A percentile compares a stretch with the other conserved stretches of the same genome.
Evolutionary conservation across 2,329 filamentous ascomycete species (phyloP).

Genomic region (Aspergillus texensis): DNA sequence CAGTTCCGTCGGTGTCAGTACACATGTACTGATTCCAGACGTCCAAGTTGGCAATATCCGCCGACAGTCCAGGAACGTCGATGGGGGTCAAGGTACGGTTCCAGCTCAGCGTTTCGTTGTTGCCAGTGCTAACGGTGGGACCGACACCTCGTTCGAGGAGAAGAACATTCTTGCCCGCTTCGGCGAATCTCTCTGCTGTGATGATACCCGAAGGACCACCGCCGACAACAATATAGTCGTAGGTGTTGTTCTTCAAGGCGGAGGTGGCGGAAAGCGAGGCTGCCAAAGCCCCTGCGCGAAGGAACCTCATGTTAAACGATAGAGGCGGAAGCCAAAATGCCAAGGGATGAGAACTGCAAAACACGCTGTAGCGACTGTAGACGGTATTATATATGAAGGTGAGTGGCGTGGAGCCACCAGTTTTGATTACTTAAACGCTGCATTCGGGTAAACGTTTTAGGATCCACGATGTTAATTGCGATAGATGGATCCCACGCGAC

Average conservation of each 20-base stretch:
- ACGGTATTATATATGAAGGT: neutral
- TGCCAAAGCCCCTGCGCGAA: neutral
- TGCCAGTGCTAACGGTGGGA: conserved; percentile 27
- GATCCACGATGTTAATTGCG: neutral
- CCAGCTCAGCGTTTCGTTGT: conserved; percentile 28
- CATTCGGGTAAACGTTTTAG: neutral
- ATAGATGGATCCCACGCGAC: neutral
- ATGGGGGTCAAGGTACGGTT: conserved; percentile 27
- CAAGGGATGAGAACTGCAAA: neutral
- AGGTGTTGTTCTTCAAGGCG: conserved; percentile 15
- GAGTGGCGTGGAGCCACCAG: neutral
- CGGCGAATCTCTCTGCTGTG: conserved; percentile 25
- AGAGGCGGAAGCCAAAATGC: neutral
- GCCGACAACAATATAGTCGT: conserved; percentile 29
- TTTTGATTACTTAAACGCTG: neutral
- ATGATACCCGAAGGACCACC: conserved; percentile 29
- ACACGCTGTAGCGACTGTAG: neutral
- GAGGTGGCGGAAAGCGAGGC: neutral
- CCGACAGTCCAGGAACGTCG: conserved; percentile 31
- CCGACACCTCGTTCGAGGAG: conserved; percentile 27
- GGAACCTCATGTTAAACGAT: neutral
- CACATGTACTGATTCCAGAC: conserved; percentile 27
- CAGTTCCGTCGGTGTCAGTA: conserved; percentile 24
- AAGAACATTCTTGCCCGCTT: conserved; percentile 28
- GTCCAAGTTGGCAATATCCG: conserved; percentile 23